Evolutionary conservation across 2,329 filamentous ascomycete genomes (phyloP).

Genomic region (Trichoderma cornu-damae): DNA sequence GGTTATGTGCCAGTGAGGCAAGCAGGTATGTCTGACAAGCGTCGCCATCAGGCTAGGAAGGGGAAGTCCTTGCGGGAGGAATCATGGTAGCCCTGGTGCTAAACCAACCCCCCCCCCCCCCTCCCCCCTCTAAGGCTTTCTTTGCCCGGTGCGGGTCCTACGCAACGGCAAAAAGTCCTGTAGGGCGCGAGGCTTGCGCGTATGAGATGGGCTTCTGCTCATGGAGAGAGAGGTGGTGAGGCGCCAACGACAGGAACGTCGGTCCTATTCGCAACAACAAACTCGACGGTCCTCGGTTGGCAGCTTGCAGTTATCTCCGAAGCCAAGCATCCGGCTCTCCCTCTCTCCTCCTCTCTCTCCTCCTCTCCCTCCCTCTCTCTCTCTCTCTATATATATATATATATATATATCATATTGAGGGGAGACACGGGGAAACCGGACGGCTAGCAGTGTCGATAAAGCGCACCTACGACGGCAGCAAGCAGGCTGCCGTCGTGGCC

Average conservation of each 20-base stretch:
- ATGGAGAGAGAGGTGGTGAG: slow-evolving; percentile 11
- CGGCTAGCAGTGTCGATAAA: background rate
- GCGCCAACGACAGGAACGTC: slow-evolving; percentile 2
- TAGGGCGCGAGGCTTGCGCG: background rate
- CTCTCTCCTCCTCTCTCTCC: too few species aligned
- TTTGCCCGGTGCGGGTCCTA: background rate
- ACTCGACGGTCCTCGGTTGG: background rate
- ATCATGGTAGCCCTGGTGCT: background rate
- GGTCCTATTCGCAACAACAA: background rate
- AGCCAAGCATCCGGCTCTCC: background rate
- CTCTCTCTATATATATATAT: too few species aligned
- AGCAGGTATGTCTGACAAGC: slow-evolving; percentile 9
- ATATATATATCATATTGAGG: background rate
- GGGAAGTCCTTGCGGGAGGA: slow-evolving; percentile 17
- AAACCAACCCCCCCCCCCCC: background rate
- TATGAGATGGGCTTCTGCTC: background rate
- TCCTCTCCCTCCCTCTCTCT: too few species aligned
- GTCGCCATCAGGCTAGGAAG: slow-evolving; percentile 10
- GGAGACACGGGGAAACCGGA: background rate
- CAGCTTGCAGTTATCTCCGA: background rate
- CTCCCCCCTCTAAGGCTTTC: background rate
- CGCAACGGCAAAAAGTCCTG: background rate
- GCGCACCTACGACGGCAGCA: background rate
- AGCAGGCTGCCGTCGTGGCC: background rate
- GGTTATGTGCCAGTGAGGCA: slow-evolving; percentile 14